These are phyloP conservation scores for Neofusicoccum sp. DNA, from an alignment of 2,329 filamentous ascomycete species.

Conservation along the genomic window DNA sequence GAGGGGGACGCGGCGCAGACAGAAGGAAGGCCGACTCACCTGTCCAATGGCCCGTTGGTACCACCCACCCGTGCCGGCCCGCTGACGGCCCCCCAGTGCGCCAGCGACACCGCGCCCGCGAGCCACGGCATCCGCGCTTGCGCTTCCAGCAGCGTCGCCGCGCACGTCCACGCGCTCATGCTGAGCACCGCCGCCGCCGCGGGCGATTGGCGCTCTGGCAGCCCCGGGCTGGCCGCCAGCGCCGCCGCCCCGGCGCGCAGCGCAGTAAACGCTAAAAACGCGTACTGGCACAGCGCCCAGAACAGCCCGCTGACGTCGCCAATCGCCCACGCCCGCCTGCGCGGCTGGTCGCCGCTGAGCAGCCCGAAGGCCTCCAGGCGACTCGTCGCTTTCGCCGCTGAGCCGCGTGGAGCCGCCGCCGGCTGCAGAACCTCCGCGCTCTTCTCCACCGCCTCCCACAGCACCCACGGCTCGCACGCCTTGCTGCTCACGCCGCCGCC, in stretches of 20 bases:
- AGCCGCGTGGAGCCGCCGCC: slow-evolving; percentile 18
- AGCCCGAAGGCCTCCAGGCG: slow-evolving; percentile 57
- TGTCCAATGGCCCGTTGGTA: slow-evolving; percentile 78
- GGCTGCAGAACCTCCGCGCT: slow-evolving; percentile 52
- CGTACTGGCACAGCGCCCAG: slow-evolving; percentile 55
- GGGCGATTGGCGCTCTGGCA: slow-evolving; percentile 53
- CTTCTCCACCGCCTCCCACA: slow-evolving; percentile 82
- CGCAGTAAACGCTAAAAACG: slow-evolving; percentile 53
- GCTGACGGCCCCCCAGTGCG: slow-evolving; percentile 69
- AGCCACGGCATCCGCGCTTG: slow-evolving; percentile 89
- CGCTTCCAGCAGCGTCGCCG: slow-evolving; percentile 71
- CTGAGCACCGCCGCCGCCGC: slow-evolving; percentile 61
- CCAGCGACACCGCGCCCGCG: slow-evolving; percentile 68
- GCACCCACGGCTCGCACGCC: slow-evolving; percentile 80
- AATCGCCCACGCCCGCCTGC: background rate
- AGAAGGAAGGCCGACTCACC: slow-evolving; percentile 62
- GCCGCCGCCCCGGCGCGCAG: slow-evolving; percentile 65
- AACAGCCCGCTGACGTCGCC: slow-evolving; percentile 37
- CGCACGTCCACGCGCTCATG: slow-evolving; percentile 75
- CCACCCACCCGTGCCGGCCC: slow-evolving; percentile 74
- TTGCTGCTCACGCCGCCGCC: slow-evolving; percentile 78
- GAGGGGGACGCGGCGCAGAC: slow-evolving; percentile 17
- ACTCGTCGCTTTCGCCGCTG: slow-evolving; percentile 27
- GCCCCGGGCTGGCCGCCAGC: slow-evolving; percentile 65
- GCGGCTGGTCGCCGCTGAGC: slow-evolving; percentile 35